Percentiles rank a stretch among this genome's conserved stretches.
Conservation (phyloP, 306 rosid genomes). For the Crotalaria pallida region DNA sequence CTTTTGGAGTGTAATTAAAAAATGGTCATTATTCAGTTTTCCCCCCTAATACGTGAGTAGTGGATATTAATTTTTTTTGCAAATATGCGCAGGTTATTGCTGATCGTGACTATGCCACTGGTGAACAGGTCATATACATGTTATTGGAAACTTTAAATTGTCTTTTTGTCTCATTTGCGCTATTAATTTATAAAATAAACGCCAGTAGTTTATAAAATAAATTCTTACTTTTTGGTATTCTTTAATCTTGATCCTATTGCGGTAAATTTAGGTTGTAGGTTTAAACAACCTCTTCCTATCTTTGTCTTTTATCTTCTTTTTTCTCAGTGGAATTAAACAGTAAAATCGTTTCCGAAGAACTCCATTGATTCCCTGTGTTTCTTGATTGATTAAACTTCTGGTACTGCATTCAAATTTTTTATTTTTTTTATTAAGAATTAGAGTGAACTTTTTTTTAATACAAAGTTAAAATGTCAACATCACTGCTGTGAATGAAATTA, state of each 20-base stretch:
- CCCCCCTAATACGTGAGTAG: neutral
- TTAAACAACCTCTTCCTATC: neutral
- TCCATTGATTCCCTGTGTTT: neutral
- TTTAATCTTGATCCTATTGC: conserved; percentile 4
- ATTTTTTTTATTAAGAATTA: neutral
- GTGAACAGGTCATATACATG: conserved; percentile 58
- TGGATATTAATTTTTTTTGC: neutral
- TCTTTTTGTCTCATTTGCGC: neutral
- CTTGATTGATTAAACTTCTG: conserved; percentile 1
- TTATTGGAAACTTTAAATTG: neutral
- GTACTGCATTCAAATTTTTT: neutral
- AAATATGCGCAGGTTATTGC: conserved; percentile 52
- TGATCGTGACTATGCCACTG: conserved; percentile 59
- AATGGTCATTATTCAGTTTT: neutral
- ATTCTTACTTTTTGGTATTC: neutral
- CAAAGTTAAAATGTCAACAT: neutral
- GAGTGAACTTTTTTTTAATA: neutral
- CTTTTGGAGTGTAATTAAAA: conserved; percentile 6
- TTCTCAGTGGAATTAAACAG: neutral
- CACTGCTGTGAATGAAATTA: neutral
- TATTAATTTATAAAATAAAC: neutral
- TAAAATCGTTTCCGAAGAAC: neutral
- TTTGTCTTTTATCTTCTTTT: conserved; percentile 14
- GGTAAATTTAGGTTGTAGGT: neutral
- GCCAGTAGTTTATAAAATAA: too few species aligned